Evolutionary conservation across 2,329 filamentous ascomycete genomes (phyloP).

Genomic region (Malbranchea cinnamomea): DNA sequence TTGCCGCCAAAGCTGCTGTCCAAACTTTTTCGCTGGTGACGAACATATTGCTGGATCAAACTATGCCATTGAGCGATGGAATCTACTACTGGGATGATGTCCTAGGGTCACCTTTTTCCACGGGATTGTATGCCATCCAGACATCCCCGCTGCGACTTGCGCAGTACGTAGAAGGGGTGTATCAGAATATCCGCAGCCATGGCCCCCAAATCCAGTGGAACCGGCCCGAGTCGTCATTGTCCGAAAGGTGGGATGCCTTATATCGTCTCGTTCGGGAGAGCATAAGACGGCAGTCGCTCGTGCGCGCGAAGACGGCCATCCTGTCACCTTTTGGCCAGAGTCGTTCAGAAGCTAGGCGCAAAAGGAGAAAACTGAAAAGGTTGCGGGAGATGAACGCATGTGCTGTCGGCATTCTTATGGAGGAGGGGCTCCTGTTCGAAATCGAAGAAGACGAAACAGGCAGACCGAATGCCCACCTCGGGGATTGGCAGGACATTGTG

Average conservation of each 20-base stretch:
- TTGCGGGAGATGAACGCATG: conserved; percentile 71
- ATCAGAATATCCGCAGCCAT: conserved; percentile 35
- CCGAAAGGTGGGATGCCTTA: conserved; percentile 44
- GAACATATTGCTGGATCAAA: conserved; percentile 64
- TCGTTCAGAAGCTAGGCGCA: conserved; percentile 58
- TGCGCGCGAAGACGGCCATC: conserved; percentile 54
- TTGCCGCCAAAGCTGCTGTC: conserved; percentile 82
- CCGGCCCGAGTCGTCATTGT: conserved; percentile 16
- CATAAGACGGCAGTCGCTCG: conserved; percentile 55
- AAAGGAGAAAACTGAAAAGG: conserved; percentile 55
- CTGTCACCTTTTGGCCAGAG: conserved; percentile 65
- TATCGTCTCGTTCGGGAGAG: conserved; percentile 67
- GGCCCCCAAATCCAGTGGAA: conserved; percentile 13
- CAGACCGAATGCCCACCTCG: conserved; percentile 29
- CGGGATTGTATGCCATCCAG: conserved; percentile 71
- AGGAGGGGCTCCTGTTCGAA: conserved; percentile 62
- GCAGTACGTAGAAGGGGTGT: conserved; percentile 56
- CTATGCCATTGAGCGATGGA: conserved; percentile 68
- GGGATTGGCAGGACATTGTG: conserved; percentile 58
- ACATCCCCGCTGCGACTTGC: conserved; percentile 65
- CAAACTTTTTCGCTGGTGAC: conserved; percentile 75
- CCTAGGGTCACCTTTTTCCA: conserved; percentile 60
- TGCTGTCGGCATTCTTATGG: conserved; percentile 72
- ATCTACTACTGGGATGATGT: conserved; percentile 95
- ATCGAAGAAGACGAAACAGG: conserved; percentile 44